These are phyloP conservation scores for Parietichytrium sp. DNA, from an alignment of 108 stramenopile genomes.

Conservation along the genomic window DNA sequence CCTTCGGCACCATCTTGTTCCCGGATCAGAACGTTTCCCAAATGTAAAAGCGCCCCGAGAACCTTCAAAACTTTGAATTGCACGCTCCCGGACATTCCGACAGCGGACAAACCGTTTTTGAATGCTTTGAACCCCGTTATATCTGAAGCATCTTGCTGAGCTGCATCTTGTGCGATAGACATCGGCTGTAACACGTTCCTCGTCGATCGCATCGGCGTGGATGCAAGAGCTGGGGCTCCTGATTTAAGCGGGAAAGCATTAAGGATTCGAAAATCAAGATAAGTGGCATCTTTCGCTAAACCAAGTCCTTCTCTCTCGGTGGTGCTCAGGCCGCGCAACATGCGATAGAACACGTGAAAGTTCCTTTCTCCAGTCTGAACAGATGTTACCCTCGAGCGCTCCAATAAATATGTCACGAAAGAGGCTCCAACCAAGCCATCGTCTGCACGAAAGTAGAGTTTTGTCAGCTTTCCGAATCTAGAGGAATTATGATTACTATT, in stretches of 20 bases:
- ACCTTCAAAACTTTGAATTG: not conserved
- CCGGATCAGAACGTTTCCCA: constrained; percentile 44
- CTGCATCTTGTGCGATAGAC: not conserved
- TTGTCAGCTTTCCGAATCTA: constrained; percentile 46
- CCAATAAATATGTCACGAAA: constrained; percentile 63
- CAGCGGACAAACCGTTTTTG: not conserved
- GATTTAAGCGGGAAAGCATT: too few species aligned
- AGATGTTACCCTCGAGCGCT: constrained; percentile 55
- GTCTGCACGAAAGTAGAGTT: constrained; percentile 30
- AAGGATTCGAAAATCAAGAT: too few species aligned
- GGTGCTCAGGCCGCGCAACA: constrained; percentile 32
- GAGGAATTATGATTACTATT: constrained; percentile 40
- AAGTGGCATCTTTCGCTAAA: too few species aligned
- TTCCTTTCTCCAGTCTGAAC: constrained; percentile 62
- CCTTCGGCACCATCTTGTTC: not conserved
- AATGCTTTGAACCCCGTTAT: too few species aligned
- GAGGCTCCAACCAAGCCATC: constrained; percentile 12
- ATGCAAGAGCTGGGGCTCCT: not conserved
- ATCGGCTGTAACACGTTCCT: not conserved
- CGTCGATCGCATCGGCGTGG: not conserved
- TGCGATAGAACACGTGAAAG: constrained; percentile 69
- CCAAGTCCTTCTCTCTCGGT: too few species aligned
- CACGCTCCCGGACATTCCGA: not conserved
- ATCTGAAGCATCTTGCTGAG: too few species aligned
- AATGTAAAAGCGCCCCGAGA: constrained; percentile 45